Percentiles rank a stretch among this genome's conserved stretches.
Conservation (phyloP, 139 green algal genomes). For the Chlorella sp. region DNA sequence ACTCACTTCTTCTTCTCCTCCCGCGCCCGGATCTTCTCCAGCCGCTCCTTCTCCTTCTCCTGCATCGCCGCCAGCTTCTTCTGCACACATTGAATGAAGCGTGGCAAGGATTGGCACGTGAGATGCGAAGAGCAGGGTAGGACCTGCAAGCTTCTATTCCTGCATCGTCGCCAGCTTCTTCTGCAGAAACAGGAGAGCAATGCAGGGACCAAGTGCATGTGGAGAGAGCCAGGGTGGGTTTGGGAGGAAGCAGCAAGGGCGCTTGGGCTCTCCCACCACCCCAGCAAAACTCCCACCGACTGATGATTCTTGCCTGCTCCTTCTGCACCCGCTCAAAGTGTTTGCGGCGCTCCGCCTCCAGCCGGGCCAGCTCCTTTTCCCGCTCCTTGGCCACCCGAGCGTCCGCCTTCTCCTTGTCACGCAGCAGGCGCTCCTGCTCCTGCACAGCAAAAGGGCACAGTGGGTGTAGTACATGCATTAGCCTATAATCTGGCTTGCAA, state of each 20-base stretch:
- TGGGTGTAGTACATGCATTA: too few species aligned
- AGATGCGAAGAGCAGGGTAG: too few species aligned
- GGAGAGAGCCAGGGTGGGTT: too few species aligned
- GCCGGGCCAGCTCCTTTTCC: conserved; percentile 49
- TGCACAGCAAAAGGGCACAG: too few species aligned
- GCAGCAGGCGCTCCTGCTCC: conserved; percentile 42
- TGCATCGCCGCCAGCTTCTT: conserved; percentile 43
- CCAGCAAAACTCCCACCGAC: too few species aligned
- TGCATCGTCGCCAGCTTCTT: conserved; percentile 43
- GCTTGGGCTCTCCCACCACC: too few species aligned
- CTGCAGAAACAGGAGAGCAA: conserved; percentile 25
- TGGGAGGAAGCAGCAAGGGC: too few species aligned
- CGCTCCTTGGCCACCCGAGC: conserved; percentile 41
- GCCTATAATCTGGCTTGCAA: too few species aligned
- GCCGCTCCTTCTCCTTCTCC: conserved; percentile 42
- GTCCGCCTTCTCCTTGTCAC: conserved; percentile 44
- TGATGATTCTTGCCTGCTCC: conserved; percentile 5
- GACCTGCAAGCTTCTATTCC: conserved; percentile 48
- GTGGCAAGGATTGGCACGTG: too few species aligned
- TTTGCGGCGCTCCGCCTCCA: conserved; percentile 53
- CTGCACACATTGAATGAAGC: too few species aligned
- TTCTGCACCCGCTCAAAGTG: conserved; percentile 38
- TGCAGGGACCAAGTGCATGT: not conserved
- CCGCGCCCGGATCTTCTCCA: conserved; percentile 38
- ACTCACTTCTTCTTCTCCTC: conserved; percentile 38